Base-by-base conservation (phyloP, 2,329 filamentous ascomycete genomes). In the Fusarium humuli region DNA sequence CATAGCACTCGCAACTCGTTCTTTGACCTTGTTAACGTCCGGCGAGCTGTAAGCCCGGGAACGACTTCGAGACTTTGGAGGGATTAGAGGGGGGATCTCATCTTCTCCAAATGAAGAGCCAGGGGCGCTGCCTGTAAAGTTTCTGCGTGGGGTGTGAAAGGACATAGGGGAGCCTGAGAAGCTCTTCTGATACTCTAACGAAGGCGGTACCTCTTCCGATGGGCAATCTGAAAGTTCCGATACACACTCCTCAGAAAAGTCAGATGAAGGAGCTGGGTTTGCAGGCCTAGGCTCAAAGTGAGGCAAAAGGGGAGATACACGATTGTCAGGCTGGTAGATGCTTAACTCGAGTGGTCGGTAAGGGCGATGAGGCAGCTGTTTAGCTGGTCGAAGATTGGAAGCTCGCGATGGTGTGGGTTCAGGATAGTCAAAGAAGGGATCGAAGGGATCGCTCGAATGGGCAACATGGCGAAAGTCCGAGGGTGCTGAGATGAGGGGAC, bases 401-500 rank as follows among this genome's bases (percentile, higher is more conserved):
- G 64, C 62, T 41, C 62, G 63, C n/a, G 67, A 69, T 23, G 72
- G 72, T 12, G 71, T 71, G 23, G 70, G 65, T 29, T 69, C 65
- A 18, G 72, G 60, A 47, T 55, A 47, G 16, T 70, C 70, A 25
- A 79, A 76, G 54, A 81, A 79, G 49, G 82, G 80, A 60, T 80
- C 80, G n/a, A 23, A 23, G 23, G 23, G 23, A 23, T 23, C 23
- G 23, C 23, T 23, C 48, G 81, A 82, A 20, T 84, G 85, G 57
- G 85, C 79, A 50, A 90, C 71, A 79, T 90, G 88, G 48, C 85
- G 85, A 73, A 91, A 91, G 76, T 90, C 82, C 49, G 84, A 84
- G 6, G 88, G 88, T 22, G 82, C 82, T 44, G 88, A 89, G 73
- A 91, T 90, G 64, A 82, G 81, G 76, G 85, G 85, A 77, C 85